Conservation (phyloP, 176 grass and related monocot species). For the Olyra latifolia region DNA sequence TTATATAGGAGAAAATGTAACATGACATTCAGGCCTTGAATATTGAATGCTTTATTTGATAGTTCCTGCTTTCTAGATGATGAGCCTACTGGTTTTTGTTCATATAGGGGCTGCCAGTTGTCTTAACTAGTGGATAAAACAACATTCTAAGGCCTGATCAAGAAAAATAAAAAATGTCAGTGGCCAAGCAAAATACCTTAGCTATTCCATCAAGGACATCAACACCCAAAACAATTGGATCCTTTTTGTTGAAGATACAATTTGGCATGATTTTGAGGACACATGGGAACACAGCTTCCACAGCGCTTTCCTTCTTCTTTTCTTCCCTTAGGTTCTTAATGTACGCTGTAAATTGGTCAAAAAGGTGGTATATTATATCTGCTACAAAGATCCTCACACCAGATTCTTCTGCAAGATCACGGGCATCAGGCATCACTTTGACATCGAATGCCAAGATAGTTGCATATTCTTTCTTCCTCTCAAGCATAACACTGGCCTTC, state of each 20-base stretch:
- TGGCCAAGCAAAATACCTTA: constrained; percentile 56
- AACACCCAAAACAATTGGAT: constrained; percentile 89
- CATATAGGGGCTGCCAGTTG: background rate
- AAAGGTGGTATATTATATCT: constrained; percentile 94
- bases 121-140: background rate
- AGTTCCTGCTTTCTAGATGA: constrained; percentile 18
- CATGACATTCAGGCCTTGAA: background rate
- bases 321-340: constrained; percentile 80
- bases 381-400: constrained; percentile 88
- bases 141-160: background rate
- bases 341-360: constrained; percentile 92
- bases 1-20: background rate
- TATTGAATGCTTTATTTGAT: background rate
- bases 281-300: constrained; percentile 87
- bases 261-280: constrained; percentile 90
- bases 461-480: constrained; percentile 93
- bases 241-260: constrained; percentile 91
- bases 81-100: background rate
- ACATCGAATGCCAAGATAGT: constrained; percentile 99
- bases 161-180: constrained; percentile 4
- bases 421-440: constrained; percentile 93
- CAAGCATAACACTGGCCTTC: constrained; percentile 97
- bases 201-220: constrained; percentile 88
- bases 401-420: constrained; percentile 78
- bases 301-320: constrained; percentile 87